Base-by-base conservation (phyloP, 225 moss, liverwort and hornwort genomes). In the Lunularia cruciata region DNA sequence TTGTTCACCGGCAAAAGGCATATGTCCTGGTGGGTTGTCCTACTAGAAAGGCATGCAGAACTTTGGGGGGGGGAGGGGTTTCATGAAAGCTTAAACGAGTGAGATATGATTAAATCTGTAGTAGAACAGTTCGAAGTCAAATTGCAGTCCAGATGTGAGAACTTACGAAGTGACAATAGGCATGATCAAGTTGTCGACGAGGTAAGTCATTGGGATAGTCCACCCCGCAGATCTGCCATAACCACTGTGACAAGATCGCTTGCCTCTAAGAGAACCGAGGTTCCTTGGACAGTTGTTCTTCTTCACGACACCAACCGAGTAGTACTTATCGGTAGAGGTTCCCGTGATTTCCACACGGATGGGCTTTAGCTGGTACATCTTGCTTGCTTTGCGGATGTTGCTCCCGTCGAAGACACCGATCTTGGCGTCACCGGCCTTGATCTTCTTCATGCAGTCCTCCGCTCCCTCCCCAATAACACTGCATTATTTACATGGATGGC, bases 211-310 rank as follows among this genome's bases (percentile, higher is more conserved):
- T 4, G 84, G 84, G 1, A 85, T 66, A 19, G 68, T 78, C 84
- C 82, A 85, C 2, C 84, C 83, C 12, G 84, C 78, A 7, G 82
- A 75, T 13, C 84, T 57, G 2, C 69, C 78, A 57, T 85, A 85
- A 4, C 84, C 84, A 37, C 72, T 82, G 79, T 85, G 84, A 58
- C 84, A 85, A 1, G 84, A 83, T 9, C 78, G 72, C 60, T 82
- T 85, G 1, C 83, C 84, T 16, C 35, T 79, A 0, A 82, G 60
- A 40, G 75, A 74, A 1, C 56, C 8, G 4, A 83, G 47, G 6
- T 18, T 57, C 35, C 49, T 33, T 11, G 84, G 69, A 54, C 69
- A 69, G 15, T 55, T 34, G 31, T 37, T 27, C 37, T 52, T 54
- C 49, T 69, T 69, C 69, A 69, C 69, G 8, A 69, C 26, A 23